Conservation (phyloP, 768 basidiomycete genomes). For the Gloeopeniophorella convolvens region DNA sequence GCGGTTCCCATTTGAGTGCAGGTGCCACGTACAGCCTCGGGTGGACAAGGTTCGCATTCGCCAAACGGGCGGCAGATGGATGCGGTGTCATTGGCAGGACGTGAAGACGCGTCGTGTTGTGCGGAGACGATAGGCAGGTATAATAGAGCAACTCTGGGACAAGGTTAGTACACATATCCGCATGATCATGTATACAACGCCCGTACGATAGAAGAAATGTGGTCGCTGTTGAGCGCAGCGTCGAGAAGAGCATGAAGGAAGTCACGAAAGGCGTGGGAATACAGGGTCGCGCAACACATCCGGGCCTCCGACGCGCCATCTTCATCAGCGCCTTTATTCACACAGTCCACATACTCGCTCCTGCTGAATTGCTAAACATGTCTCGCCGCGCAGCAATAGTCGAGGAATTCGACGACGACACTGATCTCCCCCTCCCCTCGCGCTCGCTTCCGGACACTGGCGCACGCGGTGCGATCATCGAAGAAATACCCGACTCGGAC, state of each 20-base stretch:
- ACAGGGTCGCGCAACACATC: neutral
- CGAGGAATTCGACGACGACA: slow-evolving; percentile 91
- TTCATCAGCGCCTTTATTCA: neutral
- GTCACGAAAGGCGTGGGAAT: slow-evolving; percentile 18
- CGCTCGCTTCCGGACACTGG: slow-evolving; percentile 61
- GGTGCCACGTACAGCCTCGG: slow-evolving; percentile 31
- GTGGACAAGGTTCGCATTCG: slow-evolving; percentile 38
- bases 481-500: slow-evolving; percentile 54
- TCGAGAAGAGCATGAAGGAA: neutral
- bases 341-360: neutral
- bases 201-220: slow-evolving; percentile 9
- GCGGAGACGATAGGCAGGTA: slow-evolving; percentile 10
- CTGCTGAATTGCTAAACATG: slow-evolving; percentile 40
- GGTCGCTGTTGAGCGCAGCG: slow-evolving; percentile 1
- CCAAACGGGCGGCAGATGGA: slow-evolving; percentile 25
- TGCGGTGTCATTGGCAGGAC: slow-evolving; percentile 16
- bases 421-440: slow-evolving; percentile 77
- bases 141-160: slow-evolving; percentile 4
- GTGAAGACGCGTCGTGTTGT: neutral
- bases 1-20: slow-evolving; percentile 1
- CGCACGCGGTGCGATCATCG: slow-evolving; percentile 65
- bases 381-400: slow-evolving; percentile 63
- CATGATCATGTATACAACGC: too few relatives aligned
- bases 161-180: neutral
- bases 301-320: neutral